Conservation (phyloP, 1,284 basidiomycete genomes). For the Acaromyces ingoldii region DNA sequence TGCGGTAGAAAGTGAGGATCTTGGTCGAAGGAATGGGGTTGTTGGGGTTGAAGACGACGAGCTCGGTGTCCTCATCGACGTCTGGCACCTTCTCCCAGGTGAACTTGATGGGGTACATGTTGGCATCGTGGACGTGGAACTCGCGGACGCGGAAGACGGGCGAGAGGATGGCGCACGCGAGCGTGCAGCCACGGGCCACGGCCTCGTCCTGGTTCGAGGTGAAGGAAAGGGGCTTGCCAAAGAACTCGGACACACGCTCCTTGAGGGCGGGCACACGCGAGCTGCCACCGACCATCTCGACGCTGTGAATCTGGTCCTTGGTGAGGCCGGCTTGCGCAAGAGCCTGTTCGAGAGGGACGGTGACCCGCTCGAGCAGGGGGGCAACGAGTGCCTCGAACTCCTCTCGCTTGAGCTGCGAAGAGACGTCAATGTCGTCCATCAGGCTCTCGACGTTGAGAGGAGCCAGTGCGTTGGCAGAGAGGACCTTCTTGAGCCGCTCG, state of each 20-base stretch:
- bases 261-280: conserved; percentile 53
- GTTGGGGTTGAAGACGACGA: conserved; percentile 50
- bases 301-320: conserved; percentile 47
- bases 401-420: conserved; percentile 49
- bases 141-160: conserved; percentile 51
- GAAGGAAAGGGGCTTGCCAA: conserved; percentile 55
- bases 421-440: conserved; percentile 50
- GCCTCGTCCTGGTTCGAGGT: conserved; percentile 51
- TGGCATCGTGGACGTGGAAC: conserved; percentile 48
- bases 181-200: conserved; percentile 47
- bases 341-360: conserved; percentile 38
- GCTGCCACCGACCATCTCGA: conserved; percentile 49
- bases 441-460: conserved; percentile 50
- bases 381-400: conserved; percentile 48
- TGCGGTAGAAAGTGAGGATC: conserved; percentile 52
- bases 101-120: conserved; percentile 50
- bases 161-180: conserved; percentile 49
- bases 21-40: conserved; percentile 51
- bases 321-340: conserved; percentile 44
- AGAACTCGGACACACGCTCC: conserved; percentile 57
- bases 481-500: conserved; percentile 51
- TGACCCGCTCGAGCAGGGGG: conserved; percentile 41
- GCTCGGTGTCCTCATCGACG: conserved; percentile 50
- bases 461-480: conserved; percentile 49
- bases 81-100: conserved; percentile 50